A percentile compares a stretch with the other conserved stretches of the same genome.
phyloP scores from a whole-genome alignment of 768 basidiomycete species.

The Mycena olivaceomarginata region DNA sequence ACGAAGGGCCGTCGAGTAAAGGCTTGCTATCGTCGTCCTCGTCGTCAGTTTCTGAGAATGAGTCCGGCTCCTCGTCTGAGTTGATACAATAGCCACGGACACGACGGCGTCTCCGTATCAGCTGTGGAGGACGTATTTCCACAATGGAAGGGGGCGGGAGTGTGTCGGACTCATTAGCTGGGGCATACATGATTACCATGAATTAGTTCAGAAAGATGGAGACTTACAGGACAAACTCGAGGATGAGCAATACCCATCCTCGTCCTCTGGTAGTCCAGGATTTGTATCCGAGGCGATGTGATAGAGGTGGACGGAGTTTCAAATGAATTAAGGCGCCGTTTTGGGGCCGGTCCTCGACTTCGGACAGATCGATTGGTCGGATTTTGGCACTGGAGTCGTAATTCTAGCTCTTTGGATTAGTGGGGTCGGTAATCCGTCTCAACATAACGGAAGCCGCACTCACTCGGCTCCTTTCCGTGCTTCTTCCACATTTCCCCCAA shows the following conservation, averaged over 20 bases:
- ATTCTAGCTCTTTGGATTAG: slow-evolving; percentile 60
- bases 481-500: slow-evolving; percentile 72
- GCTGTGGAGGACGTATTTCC: slow-evolving; percentile 40
- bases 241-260: slow-evolving; percentile 37
- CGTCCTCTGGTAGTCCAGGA: slow-evolving; percentile 16
- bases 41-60: slow-evolving; percentile 50
- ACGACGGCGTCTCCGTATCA: slow-evolving; percentile 53
- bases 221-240: slow-evolving; percentile 42
- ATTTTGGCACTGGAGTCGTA: slow-evolving; percentile 66
- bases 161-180: slow-evolving; percentile 41
- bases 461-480: slow-evolving; percentile 68
- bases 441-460: slow-evolving; percentile 43
- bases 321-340: slow-evolving; percentile 54
- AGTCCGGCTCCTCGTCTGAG: slow-evolving; percentile 63
- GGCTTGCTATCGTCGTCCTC: slow-evolving; percentile 43
- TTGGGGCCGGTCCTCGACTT: slow-evolving; percentile 64
- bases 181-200: background rate
- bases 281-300: slow-evolving; percentile 28
- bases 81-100: slow-evolving; percentile 63
- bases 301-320: slow-evolving; percentile 41
- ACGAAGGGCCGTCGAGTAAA: slow-evolving; percentile 40
- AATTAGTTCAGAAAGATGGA: background rate
- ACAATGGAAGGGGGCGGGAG: slow-evolving; percentile 41
- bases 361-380: slow-evolving; percentile 52
- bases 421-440: slow-evolving; percentile 14